Conservation (phyloP, 2,329 filamentous ascomycete genomes). For the Nemania serpens region DNA sequence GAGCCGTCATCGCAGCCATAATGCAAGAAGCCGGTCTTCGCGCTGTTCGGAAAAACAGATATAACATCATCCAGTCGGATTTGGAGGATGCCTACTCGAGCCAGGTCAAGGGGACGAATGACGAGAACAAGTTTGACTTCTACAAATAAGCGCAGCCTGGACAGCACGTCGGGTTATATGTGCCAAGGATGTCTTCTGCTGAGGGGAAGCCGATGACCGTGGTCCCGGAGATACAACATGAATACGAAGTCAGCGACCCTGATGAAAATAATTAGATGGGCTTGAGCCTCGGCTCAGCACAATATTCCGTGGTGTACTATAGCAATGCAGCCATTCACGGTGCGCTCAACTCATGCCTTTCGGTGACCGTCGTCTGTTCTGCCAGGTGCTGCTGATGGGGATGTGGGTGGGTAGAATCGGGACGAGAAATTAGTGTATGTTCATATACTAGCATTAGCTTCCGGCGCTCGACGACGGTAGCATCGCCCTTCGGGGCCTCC, state of each 20-base stretch:
- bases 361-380: not conserved
- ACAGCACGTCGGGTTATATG: not conserved
- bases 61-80: constrained; percentile 98
- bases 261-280: not conserved
- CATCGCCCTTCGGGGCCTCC: no score
- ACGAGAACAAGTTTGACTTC: constrained; percentile 84
- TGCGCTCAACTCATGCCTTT: not conserved
- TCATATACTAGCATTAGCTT: not conserved
- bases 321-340: constrained; percentile 19
- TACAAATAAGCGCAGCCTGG: constrained; percentile 66
- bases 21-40: constrained; percentile 98
- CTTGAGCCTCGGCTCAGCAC: not conserved
- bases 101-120: constrained; percentile 81
- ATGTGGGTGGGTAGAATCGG: not conserved
- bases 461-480: not conserved
- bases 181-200: no score
- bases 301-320: constrained; percentile 23
- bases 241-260: not conserved
- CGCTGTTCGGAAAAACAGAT: constrained; percentile 95
- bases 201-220: no score
- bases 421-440: not conserved
- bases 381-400: not conserved
- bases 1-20: constrained; percentile 95
- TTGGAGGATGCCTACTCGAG: constrained; percentile 96
- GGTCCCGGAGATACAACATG: no score